Base-by-base conservation (phyloP, 2,329 filamentous ascomycete genomes). In the Davidsoniella neocaledoniae region DNA sequence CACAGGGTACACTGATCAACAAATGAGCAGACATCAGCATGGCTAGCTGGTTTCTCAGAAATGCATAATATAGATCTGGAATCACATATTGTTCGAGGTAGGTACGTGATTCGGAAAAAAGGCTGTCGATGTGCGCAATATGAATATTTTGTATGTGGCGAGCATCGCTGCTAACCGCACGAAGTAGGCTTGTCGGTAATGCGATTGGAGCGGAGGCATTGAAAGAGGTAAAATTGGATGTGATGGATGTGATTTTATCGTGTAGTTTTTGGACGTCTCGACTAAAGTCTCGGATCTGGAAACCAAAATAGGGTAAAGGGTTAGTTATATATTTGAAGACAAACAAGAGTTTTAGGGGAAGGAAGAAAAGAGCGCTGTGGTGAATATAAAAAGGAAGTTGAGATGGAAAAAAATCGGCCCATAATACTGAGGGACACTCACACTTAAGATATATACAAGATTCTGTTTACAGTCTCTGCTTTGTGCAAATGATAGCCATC, bases 1-100 rank as follows among this genome's bases (percentile, higher is more conserved):
- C 59, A 17, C 61, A 59, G n/a, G 59, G 59, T 1, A 56, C 54
- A 1, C 60, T 61, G 4, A 63, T 58, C 2, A 68, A 63, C 2
- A 77, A 58, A 1, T 72, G 68, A 37, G 63, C 59, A 3, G 64
- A 64, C 4, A 70, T 69, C 46, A 66, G 68, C 26, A 66, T 58
- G 1, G 66, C 68, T 48, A 76, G 61, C 56, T 75, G 72, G 49
- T 70, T 64, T 48, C 68, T 70, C 19, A 75, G 70, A 55, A 76
- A 76, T 17, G 66, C 63, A 2, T 71, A 71, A 49, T 73, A 76
- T 16, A 73, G 62, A 36, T 72, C 68, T 2, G 58, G 60, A 0
- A 64, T 58, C 2, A 74, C 59, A 1, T 70, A 57, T 36, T 62
- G 63, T 55, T 73, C 68, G 7, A 74, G 62, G 25, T 66, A 64